Evolutionary conservation across 2,329 filamentous ascomycete genomes (phyloP), one percentile per base, ranked within the genome.

Genomic region (Pyrenochaeta sp.): DNA sequence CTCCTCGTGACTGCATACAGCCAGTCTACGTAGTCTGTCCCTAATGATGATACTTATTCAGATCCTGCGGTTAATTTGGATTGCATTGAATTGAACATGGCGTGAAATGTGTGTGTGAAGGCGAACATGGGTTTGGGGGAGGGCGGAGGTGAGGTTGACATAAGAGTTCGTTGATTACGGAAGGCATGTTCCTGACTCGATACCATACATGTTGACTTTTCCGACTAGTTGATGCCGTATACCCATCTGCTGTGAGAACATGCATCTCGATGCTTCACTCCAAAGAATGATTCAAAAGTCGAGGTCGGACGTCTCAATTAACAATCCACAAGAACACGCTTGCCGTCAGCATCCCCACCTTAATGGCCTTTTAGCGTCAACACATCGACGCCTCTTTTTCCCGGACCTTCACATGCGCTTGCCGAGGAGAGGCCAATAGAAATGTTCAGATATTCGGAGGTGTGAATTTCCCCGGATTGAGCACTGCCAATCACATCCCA

Each of bases 311-410:
- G 49, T 54, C 41, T n/a, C 18, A 41, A 40, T 54, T 49, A 31
- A 44, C 32, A 29, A 45, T 31, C n/a, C 20, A 18, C 18, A 12
- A 48, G 27, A 17, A 32, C 46, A 46, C 50, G 39, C 44, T 40
- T 44, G 35, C 48, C 56, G 51, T 57, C 50, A 54, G 37, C n/a
- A 49, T 31, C 46, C 17, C 45, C 50, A 44, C 54, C 54, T n/a
- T 31, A 21, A 40, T 18, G 10, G 7, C 11, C 1, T 18, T 36
- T 42, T 41, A 45, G 35, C 41, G 31, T 40, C 12, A 35, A 35
- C 17, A 11, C 17, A 5, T 21, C 35, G 20, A 14, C 23, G 23
- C 23, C 23, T 27, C 9, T 27, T 27, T 27, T 27, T n/a, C n/a
- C n/a, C n/a, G 23, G 4, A 27, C 23, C 23, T 21, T 39, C 20